Evolutionary conservation across 2,329 filamentous ascomycete genomes (phyloP).

Genomic region (Alternaria atra): DNA sequence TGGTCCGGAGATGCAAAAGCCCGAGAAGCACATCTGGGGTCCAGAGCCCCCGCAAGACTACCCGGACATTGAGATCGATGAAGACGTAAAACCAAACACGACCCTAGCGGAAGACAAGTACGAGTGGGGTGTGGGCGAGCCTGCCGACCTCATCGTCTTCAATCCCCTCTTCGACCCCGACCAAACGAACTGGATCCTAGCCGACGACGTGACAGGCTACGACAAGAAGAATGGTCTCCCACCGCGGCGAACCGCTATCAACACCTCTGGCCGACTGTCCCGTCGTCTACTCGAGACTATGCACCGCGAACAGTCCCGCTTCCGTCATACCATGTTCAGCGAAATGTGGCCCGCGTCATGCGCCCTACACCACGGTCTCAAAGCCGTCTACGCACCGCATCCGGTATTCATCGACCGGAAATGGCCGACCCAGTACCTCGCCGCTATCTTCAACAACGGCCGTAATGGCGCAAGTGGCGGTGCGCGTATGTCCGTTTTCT

Average conservation of each 20-base stretch:
- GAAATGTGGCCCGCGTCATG: slow-evolving; percentile 80
- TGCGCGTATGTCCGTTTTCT: slow-evolving; percentile 59
- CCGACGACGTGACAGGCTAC: slow-evolving; percentile 75
- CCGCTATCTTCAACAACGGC: slow-evolving; percentile 65
- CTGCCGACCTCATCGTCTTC: slow-evolving; percentile 78
- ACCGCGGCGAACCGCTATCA: slow-evolving; percentile 74
- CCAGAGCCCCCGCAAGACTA: slow-evolving; percentile 55
- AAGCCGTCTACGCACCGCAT: slow-evolving; percentile 73
- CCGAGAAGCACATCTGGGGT: slow-evolving; percentile 61
- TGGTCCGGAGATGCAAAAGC: slow-evolving; percentile 48
- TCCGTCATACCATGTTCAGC: slow-evolving; percentile 76
- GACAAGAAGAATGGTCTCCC: slow-evolving; percentile 63
- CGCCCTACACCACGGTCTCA: slow-evolving; percentile 78
- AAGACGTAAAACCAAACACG: slow-evolving; percentile 63
- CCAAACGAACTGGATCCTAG: slow-evolving; percentile 76
- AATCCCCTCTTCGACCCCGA: slow-evolving; percentile 79
- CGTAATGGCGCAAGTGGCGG: slow-evolving; percentile 61
- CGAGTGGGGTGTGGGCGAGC: slow-evolving; percentile 73
- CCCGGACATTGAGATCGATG: slow-evolving; percentile 61
- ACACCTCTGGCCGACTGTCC: slow-evolving; percentile 74
- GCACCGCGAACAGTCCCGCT: slow-evolving; percentile 76
- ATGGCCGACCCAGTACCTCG: slow-evolving; percentile 64
- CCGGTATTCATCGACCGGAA: slow-evolving; percentile 66
- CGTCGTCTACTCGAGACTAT: slow-evolving; percentile 73
- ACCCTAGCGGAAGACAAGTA: slow-evolving; percentile 65